Conservation (phyloP, 148 eudicot species). For the Tetragonia tetragonoides region DNA sequence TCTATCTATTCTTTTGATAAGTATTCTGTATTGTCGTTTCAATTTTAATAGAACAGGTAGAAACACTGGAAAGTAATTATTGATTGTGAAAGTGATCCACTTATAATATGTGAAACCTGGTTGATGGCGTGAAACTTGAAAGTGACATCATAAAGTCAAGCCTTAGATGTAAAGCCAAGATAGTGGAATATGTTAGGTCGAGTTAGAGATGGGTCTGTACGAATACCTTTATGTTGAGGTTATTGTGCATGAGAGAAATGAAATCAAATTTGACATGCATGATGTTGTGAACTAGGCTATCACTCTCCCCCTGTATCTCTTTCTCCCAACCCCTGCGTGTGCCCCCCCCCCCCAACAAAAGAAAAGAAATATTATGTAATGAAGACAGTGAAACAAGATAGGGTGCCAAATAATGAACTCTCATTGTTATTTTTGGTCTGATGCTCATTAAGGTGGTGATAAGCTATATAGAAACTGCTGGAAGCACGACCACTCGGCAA, state of each 20-base stretch:
- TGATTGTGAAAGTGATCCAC: background rate
- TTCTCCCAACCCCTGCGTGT: background rate
- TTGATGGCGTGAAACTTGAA: background rate
- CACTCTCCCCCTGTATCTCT: background rate
- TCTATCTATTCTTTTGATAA: background rate
- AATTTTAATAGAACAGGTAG: background rate
- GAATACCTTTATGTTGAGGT: background rate
- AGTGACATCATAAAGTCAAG: background rate
- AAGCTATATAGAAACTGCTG: slow-evolving; percentile 95
- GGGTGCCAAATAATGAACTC: background rate
- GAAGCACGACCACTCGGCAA: slow-evolving; percentile 81
- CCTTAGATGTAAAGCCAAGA: background rate
- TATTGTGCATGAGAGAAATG: background rate
- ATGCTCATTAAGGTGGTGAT: slow-evolving; percentile 56
- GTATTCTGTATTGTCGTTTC: background rate
- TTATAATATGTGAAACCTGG: background rate
- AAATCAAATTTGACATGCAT: slow-evolving; percentile 1
- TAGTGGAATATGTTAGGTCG: background rate
- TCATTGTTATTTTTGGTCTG: slow-evolving; percentile 14
- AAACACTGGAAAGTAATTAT: background rate
- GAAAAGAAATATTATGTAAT: background rate
- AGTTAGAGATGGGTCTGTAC: background rate
- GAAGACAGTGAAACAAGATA: background rate
- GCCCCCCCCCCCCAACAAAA: background rate
- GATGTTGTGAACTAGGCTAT: background rate